Evolutionary conservation across 306 rosid species (phyloP).

Genomic region (Castanea mollissima): DNA sequence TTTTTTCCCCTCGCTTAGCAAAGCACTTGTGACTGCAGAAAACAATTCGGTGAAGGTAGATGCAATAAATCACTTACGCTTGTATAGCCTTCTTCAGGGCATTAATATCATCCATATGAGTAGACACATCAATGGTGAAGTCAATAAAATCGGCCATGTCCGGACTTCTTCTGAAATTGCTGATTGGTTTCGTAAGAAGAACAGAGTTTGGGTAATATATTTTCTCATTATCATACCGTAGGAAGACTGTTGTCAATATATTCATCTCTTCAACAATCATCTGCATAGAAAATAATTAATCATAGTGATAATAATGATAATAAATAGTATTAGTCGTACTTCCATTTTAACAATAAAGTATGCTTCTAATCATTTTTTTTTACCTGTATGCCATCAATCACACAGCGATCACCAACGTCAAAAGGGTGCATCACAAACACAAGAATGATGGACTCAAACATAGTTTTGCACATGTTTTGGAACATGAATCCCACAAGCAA

Average conservation of each 20-base stretch:
- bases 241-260: slow-evolving; percentile 45
- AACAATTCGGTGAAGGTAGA: background rate
- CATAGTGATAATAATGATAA: background rate
- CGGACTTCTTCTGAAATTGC: slow-evolving; percentile 53
- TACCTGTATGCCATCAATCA: slow-evolving; percentile 41
- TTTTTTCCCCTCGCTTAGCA: no score
- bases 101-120: slow-evolving; percentile 33
- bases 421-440: slow-evolving; percentile 61
- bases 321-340: background rate
- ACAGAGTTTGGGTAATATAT: slow-evolving; percentile 50
- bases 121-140: slow-evolving; percentile 42
- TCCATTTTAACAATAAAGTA: background rate
- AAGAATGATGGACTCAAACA: slow-evolving; percentile 51
- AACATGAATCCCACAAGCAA: slow-evolving; percentile 55
- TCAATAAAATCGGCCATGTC: slow-evolving; percentile 46
- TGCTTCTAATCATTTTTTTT: background rate
- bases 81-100: slow-evolving; percentile 49
- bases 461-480: slow-evolving; percentile 55
- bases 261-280: slow-evolving; percentile 60
- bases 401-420: slow-evolving; percentile 51
- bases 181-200: slow-evolving; percentile 53
- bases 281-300: slow-evolving; percentile 9
- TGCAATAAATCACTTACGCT: slow-evolving; percentile 27
- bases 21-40: no score
- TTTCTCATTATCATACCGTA: slow-evolving; percentile 52